Base-by-base conservation (phyloP, 768 basidiomycete species). In the Suillus cothurnatus region DNA sequence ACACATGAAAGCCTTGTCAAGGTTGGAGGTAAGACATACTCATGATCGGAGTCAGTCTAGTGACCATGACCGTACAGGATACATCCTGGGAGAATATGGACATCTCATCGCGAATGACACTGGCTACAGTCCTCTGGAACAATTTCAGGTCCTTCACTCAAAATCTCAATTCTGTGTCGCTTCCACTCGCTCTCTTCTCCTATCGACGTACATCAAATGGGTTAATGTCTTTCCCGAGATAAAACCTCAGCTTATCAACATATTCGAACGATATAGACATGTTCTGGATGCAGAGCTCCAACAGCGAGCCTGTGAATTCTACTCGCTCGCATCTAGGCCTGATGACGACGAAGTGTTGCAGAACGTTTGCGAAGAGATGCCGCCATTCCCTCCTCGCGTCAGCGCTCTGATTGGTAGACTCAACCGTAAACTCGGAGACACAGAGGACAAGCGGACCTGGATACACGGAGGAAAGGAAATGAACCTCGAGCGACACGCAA, bases 151-250 rank as follows among this genome's bases (percentile, higher is more conserved):
- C 4, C 80, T 99, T 7, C 96, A 99, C 77, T 88, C 94, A 8
- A 99, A 98, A 75, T 96, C 95, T 17, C 95, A 97, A 75, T 93
- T 94, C 73, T 97, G 96, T 73, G 85, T 92, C 43, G 95, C 96
- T 6, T 81, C 95, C 36, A 99, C 97, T 9, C 88, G 97, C 39
- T 91, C 96, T 0, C 83, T 99, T 36, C 86, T 99, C 32, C 83
- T 99, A 41, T 97, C 97, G 14, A 98, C 97, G 1, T 99, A 99
- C 75, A 91, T 98, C 81, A 99, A 99, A 85, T 99, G 97, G 97
- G 95, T 97, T 68, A 99, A 99, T 75, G 93, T 99, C 64, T 99
- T 99, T 78, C 97, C 97, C 23, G 97, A 99, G 77, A 97, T 99
- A 79, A 97, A 96, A 71, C 85, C 90, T 8, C 95, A 98, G 69